Percentiles rank a stretch among this genome's conserved stretches.
Conservation (phyloP, 1,284 basidiomycete genomes). For the Pseudozyma pruni region DNA sequence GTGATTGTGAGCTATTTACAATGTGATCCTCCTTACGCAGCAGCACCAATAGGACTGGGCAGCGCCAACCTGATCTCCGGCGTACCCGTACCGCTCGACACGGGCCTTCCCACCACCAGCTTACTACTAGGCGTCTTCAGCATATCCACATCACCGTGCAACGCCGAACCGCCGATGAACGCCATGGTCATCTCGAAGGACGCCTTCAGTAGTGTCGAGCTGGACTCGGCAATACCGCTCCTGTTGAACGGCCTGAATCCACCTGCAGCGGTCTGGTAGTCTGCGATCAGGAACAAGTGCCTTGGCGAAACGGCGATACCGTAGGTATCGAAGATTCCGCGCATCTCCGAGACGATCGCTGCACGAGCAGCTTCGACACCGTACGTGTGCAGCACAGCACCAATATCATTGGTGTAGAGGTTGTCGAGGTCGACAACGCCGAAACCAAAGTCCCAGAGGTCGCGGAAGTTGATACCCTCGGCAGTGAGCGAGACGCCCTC, state of each 20-base stretch:
- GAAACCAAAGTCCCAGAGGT: constrained; percentile 87
- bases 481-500: constrained; percentile 55
- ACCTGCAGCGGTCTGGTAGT: constrained; percentile 97
- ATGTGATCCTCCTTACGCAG: constrained; percentile 11
- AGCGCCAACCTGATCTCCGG: constrained; percentile 55
- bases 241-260: constrained; percentile 98
- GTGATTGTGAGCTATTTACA: neutral
- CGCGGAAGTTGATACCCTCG: constrained; percentile 77
- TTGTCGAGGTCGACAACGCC: constrained; percentile 83
- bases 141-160: constrained; percentile 94
- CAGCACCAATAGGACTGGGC: constrained; percentile 28
- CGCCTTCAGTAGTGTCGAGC: constrained; percentile 93
- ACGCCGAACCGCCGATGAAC: constrained; percentile 91
- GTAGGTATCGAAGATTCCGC: constrained; percentile 90
- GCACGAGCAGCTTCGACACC: constrained; percentile 70
- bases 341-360: constrained; percentile 77
- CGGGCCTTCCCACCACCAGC: constrained; percentile 76
- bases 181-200: constrained; percentile 97
- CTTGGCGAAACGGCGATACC: constrained; percentile 95
- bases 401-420: constrained; percentile 95
- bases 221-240: constrained; percentile 88
- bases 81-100: constrained; percentile 61
- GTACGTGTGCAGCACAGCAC: constrained; percentile 89
- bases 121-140: constrained; percentile 87
- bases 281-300: constrained; percentile 95